Conservation (phyloP, 805 yeast genomes). For the Saccharomycopsis lassenensis region DNA sequence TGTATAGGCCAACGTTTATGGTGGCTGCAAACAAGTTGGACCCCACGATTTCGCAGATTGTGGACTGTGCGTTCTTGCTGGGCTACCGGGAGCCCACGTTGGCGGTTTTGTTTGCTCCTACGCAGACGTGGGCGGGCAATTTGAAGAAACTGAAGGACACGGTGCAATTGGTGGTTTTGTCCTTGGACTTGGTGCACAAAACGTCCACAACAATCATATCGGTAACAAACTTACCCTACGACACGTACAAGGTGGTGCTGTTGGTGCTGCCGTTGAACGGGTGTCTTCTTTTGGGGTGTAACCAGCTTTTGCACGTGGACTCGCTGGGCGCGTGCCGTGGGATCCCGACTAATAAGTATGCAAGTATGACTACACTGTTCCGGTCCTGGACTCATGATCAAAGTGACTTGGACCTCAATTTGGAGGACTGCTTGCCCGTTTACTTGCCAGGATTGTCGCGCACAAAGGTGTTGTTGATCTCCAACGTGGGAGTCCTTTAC, state of each 20-base stretch:
- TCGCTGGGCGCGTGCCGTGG: constrained; percentile 41
- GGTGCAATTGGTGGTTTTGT: constrained; percentile 46
- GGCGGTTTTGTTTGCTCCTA: constrained; percentile 50
- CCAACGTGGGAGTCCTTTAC: constrained; percentile 10
- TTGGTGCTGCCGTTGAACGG: constrained; percentile 62
- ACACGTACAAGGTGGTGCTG: constrained; percentile 53
- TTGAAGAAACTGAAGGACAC: constrained; percentile 53
- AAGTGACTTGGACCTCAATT: constrained; percentile 11
- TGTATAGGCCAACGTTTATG: constrained; percentile 13
- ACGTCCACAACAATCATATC: constrained; percentile 54
- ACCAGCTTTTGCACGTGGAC: constrained; percentile 70
- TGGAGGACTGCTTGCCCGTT: constrained; percentile 12
- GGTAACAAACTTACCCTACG: constrained; percentile 62
- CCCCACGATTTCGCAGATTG: constrained; percentile 44
- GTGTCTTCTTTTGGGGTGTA: constrained; percentile 56
- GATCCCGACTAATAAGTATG: constrained; percentile 10
- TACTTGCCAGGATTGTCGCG: constrained; percentile 6
- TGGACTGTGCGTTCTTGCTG: constrained; percentile 61
- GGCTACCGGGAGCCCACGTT: constrained; percentile 78
- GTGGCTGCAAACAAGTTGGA: constrained; percentile 31
- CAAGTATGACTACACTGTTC: constrained; percentile 9
- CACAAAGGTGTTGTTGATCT: constrained; percentile 11
- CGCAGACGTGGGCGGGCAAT: constrained; percentile 71
- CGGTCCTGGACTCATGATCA: constrained; percentile 14
- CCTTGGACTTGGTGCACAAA: constrained; percentile 50